Evolutionary conservation across 1,139 yeast genomes (phyloP), one percentile per base, ranked within the genome.

Genomic region (Zygosaccharomyces pseudobailii): DNA sequence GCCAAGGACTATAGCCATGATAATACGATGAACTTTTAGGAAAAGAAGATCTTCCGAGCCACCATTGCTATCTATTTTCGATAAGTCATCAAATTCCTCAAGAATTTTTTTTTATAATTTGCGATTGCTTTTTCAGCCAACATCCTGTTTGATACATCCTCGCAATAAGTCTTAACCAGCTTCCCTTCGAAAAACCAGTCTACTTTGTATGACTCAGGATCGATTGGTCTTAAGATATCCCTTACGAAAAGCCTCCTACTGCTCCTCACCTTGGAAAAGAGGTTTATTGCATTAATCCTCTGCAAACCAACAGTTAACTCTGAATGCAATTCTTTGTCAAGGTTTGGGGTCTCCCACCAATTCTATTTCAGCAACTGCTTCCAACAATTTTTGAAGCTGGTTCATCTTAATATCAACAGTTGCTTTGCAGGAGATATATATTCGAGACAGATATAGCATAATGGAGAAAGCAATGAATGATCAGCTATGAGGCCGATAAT

Each of bases 381-480:
- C 32, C 22, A 37, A 37, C 5, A 36, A 30, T 36, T 36, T 36
- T 36, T 13, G 31, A 21, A 36, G 40, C 27, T 13, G n/a, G 6
- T 21, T 19, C 6, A 8, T 36, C 31, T 36, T 30, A 36, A 22
- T 23, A 22, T 23, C 25, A 21, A 36, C 30, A 19, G 17, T 21
- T 36, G 24, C 28, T 21, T 21, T 36, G 27, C 28, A n/a, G 40
- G 23, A 36, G 40, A 36, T 36, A 30, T 20, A 13, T 13, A 13
- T 19, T 36, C 40, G 25, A 6, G 27, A 36, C 13, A 36, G 8
- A 22, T n/a, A 36, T 19, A 36, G 31, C 17, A 33, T 33, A 20
- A n/a, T 20, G 23, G 10, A 36, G 40, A 17, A 36, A 36, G 31
- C 23, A 36, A 36, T 23, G 40, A 36, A 36, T 7, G 40, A 36